These are phyloP conservation scores for Neurospora sp. DNA, from an alignment of 495 filamentous ascomycete species.

Conservation along the genomic window DNA sequence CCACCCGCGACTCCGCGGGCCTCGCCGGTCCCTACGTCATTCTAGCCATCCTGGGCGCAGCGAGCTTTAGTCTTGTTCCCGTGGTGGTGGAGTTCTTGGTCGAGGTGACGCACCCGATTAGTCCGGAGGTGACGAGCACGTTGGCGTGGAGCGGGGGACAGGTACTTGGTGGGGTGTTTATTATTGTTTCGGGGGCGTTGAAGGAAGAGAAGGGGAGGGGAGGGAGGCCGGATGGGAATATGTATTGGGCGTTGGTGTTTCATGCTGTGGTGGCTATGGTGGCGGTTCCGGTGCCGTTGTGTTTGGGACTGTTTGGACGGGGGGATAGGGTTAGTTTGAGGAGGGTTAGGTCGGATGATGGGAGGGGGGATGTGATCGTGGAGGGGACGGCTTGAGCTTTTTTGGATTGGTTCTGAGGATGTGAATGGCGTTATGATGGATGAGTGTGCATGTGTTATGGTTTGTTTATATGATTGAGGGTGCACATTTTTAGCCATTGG, in stretches of 20 bases:
- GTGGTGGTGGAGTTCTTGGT: constrained; percentile 78
- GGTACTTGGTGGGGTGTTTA: constrained; percentile 70
- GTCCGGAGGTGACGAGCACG: constrained; percentile 76
- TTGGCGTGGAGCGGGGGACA: constrained; percentile 79
- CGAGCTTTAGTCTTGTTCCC: constrained; percentile 72
- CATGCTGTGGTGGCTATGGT: constrained; percentile 58
- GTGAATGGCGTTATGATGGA: background rate
- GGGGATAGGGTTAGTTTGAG: constrained; percentile 39
- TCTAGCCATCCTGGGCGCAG: constrained; percentile 62
- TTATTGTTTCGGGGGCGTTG: constrained; percentile 71
- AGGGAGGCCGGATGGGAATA: constrained; percentile 53
- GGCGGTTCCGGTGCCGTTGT: constrained; percentile 55
- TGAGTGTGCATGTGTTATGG: background rate
- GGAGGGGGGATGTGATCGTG: background rate
- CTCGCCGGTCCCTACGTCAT: constrained; percentile 66
- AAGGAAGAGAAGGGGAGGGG: constrained; percentile 50
- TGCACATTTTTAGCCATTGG: background rate
- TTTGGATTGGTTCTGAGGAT: too few species aligned
- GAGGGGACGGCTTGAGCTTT: background rate
- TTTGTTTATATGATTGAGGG: background rate
- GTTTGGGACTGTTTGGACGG: constrained; percentile 56
- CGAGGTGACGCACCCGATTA: constrained; percentile 76
- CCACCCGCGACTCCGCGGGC: constrained; percentile 38
- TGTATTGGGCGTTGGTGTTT: constrained; percentile 69
- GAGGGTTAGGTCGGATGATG: constrained; percentile 40